These are phyloP conservation scores for Tricholoma matsutake DNA, from an alignment of 768 basidiomycete genomes.

Conservation along the genomic window DNA sequence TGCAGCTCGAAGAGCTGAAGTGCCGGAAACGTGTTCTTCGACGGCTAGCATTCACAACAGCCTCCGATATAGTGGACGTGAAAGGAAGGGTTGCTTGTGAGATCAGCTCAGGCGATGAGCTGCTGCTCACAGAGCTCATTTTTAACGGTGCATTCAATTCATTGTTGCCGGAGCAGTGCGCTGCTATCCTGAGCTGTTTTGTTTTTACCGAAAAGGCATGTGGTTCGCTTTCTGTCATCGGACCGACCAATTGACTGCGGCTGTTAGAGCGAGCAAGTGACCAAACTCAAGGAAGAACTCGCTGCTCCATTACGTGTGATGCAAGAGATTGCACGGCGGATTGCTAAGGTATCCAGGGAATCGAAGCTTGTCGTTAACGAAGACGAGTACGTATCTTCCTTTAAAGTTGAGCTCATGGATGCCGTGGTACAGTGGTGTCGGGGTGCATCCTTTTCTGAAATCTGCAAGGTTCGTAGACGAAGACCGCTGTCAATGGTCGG, in stretches of 20 bases:
- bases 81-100: constrained; percentile 99
- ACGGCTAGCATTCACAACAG: constrained; percentile 84
- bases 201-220: constrained; percentile 94
- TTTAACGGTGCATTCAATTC: constrained; percentile 97
- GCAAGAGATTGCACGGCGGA: constrained; percentile 93
- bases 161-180: constrained; percentile 86
- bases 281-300: constrained; percentile 89
- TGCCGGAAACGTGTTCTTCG: constrained; percentile 91
- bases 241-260: not conserved
- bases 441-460: constrained; percentile 94
- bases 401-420: constrained; percentile 99
- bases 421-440: constrained; percentile 97
- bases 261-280: constrained; percentile 75
- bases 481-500: not conserved
- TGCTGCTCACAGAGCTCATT: constrained; percentile 93
- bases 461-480: constrained; percentile 90
- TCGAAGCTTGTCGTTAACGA: constrained; percentile 87
- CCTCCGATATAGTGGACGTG: constrained; percentile 93
- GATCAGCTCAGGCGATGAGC: constrained; percentile 95
- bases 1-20: constrained; percentile 96
- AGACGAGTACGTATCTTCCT: constrained; percentile 92
- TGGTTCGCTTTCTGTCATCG: not conserved
- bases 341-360: constrained; percentile 96
- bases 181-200: constrained; percentile 93
- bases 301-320: constrained; percentile 89